Conservation (phyloP, 2,329 filamentous ascomycete genomes). For the Alternaria hordeiaustralica region DNA sequence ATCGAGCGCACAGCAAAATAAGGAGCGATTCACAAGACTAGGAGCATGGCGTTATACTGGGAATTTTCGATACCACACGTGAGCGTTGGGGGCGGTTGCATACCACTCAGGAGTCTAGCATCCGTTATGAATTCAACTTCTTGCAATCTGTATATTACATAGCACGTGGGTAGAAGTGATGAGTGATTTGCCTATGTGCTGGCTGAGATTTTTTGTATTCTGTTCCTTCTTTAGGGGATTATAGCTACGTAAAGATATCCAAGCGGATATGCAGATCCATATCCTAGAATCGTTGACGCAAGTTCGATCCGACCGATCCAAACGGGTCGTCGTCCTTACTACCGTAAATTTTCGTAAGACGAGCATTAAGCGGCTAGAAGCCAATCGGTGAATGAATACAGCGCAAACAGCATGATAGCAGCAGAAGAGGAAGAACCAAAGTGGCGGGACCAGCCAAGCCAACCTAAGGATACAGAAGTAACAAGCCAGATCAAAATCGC, state of each 20-base stretch:
- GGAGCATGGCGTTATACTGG: not conserved
- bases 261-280: not conserved
- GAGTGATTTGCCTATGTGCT: not conserved
- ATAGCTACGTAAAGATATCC: not conserved
- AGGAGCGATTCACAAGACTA: not conserved
- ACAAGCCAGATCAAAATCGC: slow-evolving; percentile 23
- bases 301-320: not conserved
- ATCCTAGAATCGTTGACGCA: not conserved
- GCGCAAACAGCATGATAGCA: not conserved
- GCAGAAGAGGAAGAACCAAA: not conserved
- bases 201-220: not conserved
- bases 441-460: slow-evolving; percentile 6
- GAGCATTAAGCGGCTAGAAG: slow-evolving; percentile 1
- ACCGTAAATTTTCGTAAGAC: not conserved
- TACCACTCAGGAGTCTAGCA: not conserved
- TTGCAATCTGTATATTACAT: not conserved
- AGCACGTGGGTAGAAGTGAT: not conserved
- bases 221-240: not conserved
- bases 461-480: not conserved
- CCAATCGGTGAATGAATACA: not conserved
- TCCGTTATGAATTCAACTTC: not conserved
- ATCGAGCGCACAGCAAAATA: slow-evolving; percentile 22
- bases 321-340: not conserved
- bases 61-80: slow-evolving; percentile 15
- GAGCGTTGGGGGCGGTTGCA: slow-evolving; percentile 8